phyloP scores from a whole-genome alignment of 257 asterid species.

The Solanum lignicaule region DNA sequence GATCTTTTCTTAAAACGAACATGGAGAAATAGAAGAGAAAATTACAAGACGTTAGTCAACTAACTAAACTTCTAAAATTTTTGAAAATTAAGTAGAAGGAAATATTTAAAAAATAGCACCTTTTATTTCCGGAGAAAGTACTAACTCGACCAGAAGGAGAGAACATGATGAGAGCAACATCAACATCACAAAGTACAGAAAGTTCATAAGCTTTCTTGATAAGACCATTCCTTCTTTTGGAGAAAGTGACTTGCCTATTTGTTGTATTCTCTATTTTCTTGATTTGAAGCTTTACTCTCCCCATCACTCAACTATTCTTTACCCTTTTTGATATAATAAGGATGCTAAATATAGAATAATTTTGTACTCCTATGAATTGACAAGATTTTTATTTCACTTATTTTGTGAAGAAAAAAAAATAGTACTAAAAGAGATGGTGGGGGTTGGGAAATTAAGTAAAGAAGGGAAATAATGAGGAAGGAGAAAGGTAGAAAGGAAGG shows the following conservation, averaged over 20 bases:
- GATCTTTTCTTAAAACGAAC: too few relatives aligned
- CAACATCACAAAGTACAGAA: slow-evolving; percentile 95
- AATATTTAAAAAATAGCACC: slow-evolving; percentile 5
- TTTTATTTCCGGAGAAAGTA: slow-evolving; percentile 56
- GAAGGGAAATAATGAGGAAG: neutral
- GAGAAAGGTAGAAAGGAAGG: neutral
- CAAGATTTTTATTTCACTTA: neutral
- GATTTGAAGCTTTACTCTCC: slow-evolving; percentile 91
- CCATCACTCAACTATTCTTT: slow-evolving; percentile 26
- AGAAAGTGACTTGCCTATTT: slow-evolving; percentile 95
- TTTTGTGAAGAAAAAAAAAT: neutral
- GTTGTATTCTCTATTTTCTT: slow-evolving; percentile 92
- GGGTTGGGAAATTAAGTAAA: neutral
- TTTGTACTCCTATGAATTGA: neutral
- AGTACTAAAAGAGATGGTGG: neutral
- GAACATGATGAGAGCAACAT: slow-evolving; percentile 89
- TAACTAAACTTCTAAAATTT: fast-evolving
- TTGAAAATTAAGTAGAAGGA: neutral
- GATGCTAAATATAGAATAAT: slow-evolving; percentile 29
- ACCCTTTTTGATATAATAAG: slow-evolving; percentile 10
- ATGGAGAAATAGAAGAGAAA: too few relatives aligned
- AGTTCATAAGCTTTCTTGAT: slow-evolving; percentile 96
- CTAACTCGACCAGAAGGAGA: slow-evolving; percentile 93
- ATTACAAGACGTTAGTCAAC: too few relatives aligned
- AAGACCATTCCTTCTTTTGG: slow-evolving; percentile 91